phyloP scores from a whole-genome alignment of 495 filamentous ascomycete species.

The Penicillium ochrochloron region DNA sequence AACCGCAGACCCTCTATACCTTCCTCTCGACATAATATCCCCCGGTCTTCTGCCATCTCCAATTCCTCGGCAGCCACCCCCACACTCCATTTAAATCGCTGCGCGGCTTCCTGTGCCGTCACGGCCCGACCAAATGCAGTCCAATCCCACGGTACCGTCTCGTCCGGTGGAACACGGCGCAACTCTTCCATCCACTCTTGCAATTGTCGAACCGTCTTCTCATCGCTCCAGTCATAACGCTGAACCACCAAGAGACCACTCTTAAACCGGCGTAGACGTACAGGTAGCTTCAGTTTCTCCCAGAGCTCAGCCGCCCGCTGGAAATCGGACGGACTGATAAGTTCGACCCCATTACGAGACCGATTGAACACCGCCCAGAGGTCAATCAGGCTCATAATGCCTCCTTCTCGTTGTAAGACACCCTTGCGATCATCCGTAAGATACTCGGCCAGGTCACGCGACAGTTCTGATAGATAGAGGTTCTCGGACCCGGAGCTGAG shows the following conservation, averaged over 20 bases:
- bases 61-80: constrained; percentile 96
- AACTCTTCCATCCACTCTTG: constrained; percentile 77
- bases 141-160: constrained; percentile 75
- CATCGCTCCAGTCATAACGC: constrained; percentile 84
- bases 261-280: constrained; percentile 85
- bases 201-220: constrained; percentile 80
- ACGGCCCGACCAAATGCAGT: constrained; percentile 76
- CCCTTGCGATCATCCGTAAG: constrained; percentile 87
- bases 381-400: constrained; percentile 93
- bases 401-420: constrained; percentile 80
- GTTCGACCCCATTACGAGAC: constrained; percentile 90
- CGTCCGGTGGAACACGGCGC: constrained; percentile 65
- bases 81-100: constrained; percentile 95
- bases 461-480: constrained; percentile 75
- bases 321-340: constrained; percentile 90
- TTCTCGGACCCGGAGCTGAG: constrained; percentile 61
- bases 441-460: constrained; percentile 90
- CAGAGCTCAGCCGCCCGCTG: constrained; percentile 86
- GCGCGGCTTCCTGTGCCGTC: constrained; percentile 86
- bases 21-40: constrained; percentile 81
- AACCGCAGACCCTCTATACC: constrained; percentile 81
- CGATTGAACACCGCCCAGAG: constrained; percentile 98
- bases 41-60: constrained; percentile 93
- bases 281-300: constrained; percentile 85
- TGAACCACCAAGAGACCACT: constrained; percentile 93